Percentiles rank a stretch among this genome's conserved stretches.
Evolutionary conservation across 1,139 yeast species (phyloP).

Genomic region (Neolecta irregularis): DNA sequence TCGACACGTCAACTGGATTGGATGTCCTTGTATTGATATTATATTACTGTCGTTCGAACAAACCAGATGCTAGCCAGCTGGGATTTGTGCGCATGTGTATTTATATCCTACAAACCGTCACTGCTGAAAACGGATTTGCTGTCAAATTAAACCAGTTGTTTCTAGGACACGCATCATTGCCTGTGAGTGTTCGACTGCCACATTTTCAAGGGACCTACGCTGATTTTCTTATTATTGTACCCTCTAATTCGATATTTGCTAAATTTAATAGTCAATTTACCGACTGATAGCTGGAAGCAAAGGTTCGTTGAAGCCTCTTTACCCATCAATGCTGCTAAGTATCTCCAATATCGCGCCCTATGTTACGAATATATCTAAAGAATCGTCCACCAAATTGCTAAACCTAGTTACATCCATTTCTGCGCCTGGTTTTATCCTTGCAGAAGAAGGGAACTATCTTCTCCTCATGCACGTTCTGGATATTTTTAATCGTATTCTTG

Average conservation of each 20-base stretch:
- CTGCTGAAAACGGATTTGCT: constrained; percentile 32
- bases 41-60: constrained; percentile 42
- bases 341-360: constrained; percentile 25
- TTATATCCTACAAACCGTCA: constrained; percentile 44
- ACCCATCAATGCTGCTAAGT: constrained; percentile 22
- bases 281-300: constrained; percentile 18
- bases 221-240: constrained; percentile 21
- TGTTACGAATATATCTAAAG: constrained; percentile 32
- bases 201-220: constrained; percentile 23
- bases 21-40: constrained; percentile 42
- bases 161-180: constrained; percentile 21
- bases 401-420: constrained; percentile 39
- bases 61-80: constrained; percentile 28
- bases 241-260: constrained; percentile 5
- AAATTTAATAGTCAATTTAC: constrained; percentile 13
- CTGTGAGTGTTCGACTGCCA: constrained; percentile 20
- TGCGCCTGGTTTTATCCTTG: constrained; percentile 29
- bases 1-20: constrained; percentile 32
- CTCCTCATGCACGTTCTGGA: constrained; percentile 29
- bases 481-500: constrained; percentile 20
- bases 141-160: constrained; percentile 20
- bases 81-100: constrained; percentile 44
- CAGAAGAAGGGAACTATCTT: constrained; percentile 38
- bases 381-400: constrained; percentile 40
- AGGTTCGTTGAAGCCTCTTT: constrained; percentile 15